These are phyloP conservation scores for Paramecium sexaurelia DNA, from an alignment of 73 alveolate species.

Conservation along the genomic window DNA sequence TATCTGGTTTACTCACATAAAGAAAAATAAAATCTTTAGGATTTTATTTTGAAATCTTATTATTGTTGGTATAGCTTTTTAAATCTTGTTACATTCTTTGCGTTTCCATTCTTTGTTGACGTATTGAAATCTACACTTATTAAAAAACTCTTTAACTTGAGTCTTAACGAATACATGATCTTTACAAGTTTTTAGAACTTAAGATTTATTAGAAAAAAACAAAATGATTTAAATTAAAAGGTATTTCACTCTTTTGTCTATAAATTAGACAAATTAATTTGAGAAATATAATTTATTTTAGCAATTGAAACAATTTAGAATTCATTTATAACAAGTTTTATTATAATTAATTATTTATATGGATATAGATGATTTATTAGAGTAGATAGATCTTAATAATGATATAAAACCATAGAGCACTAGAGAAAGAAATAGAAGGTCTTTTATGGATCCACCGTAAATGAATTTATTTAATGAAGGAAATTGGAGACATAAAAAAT, in stretches of 20 bases:
- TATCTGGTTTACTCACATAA: conserved; percentile 95
- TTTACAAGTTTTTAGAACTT: conserved; percentile 78
- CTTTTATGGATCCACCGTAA: not conserved
- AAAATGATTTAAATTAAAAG: not conserved
- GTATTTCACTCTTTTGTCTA: not conserved
- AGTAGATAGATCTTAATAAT: not conserved
- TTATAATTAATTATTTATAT: not conserved
- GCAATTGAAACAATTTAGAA: not conserved
- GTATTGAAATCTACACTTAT: conserved; percentile 97
- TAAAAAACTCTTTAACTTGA: conserved; percentile 87
- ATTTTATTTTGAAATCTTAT: conserved; percentile 83
- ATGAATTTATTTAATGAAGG: not conserved
- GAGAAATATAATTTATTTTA: not conserved
- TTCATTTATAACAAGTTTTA: not conserved
- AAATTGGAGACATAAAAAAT: not conserved
- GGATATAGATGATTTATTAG: not conserved
- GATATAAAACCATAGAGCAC: not conserved
- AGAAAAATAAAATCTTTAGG: conserved; percentile 89
- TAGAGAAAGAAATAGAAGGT: not conserved
- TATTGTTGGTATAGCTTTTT: conserved; percentile 88
- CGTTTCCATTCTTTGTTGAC: conserved; percentile 86
- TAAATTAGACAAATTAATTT: not conserved
- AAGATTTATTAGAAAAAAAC: conserved; percentile 66
- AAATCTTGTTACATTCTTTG: conserved; percentile 84
- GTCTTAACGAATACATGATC: conserved; percentile 78